Evolutionary conservation across 1,139 yeast genomes (phyloP).

Genomic region (Suhomyces taliae): DNA sequence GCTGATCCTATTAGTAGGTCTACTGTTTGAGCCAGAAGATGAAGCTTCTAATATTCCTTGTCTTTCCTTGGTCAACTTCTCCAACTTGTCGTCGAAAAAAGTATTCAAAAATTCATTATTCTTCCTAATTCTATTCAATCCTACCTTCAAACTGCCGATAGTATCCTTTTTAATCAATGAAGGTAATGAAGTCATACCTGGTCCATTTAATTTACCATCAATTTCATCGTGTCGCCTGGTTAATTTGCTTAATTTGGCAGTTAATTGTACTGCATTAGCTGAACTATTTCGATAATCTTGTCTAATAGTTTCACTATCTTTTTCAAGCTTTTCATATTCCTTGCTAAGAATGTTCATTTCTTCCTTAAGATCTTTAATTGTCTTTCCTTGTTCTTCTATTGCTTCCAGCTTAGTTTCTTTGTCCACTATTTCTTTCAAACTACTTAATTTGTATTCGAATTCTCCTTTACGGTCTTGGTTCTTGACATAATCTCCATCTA

Average conservation of each 20-base stretch:
- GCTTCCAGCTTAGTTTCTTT: slow-evolving; percentile 4
- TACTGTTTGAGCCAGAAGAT: slow-evolving; percentile 28
- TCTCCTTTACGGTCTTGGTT: slow-evolving; percentile 19
- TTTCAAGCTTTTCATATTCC: slow-evolving; percentile 27
- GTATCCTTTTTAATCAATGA: slow-evolving; percentile 39
- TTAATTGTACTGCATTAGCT: slow-evolving; percentile 53
- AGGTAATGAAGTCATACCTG: slow-evolving; percentile 44
- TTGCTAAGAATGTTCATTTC: slow-evolving; percentile 27
- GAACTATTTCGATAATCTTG: slow-evolving; percentile 54
- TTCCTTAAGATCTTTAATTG: slow-evolving; percentile 29
- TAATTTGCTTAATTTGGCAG: slow-evolving; percentile 32
- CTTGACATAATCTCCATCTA: slow-evolving; percentile 32
- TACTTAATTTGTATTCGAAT: slow-evolving; percentile 18
- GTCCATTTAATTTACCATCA: slow-evolving; percentile 40
- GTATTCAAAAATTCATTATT: slow-evolving; percentile 38
- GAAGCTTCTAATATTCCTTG: slow-evolving; percentile 33
- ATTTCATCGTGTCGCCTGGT: slow-evolving; percentile 30
- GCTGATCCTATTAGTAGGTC: slow-evolving; percentile 41
- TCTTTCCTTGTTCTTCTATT: slow-evolving; percentile 25
- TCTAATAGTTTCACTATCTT: slow-evolving; percentile 45
- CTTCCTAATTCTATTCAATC: slow-evolving; percentile 24
- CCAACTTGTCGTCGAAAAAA: slow-evolving; percentile 37
- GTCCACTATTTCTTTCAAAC: slow-evolving; percentile 15
- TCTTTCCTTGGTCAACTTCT: slow-evolving; percentile 41
- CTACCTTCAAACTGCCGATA: slow-evolving; percentile 27